These are phyloP conservation scores for Diplotaxis tenuifolia DNA, from an alignment of 345 rosid species.

Conservation along the genomic window DNA sequence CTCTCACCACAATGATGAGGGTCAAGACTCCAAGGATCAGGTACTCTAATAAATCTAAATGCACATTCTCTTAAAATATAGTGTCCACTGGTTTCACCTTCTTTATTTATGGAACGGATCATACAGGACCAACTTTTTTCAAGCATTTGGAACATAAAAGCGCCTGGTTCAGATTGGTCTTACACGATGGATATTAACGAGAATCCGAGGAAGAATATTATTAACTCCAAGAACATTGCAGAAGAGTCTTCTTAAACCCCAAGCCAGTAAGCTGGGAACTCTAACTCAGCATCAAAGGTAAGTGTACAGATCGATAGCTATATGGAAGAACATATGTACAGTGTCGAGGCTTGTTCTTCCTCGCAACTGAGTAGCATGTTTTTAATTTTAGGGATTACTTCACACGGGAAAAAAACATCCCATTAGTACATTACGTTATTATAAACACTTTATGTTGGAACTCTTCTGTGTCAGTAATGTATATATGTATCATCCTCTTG, in stretches of 20 bases:
- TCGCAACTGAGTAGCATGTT: conserved; percentile 47
- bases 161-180: conserved; percentile 81
- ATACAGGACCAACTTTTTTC: conserved; percentile 63
- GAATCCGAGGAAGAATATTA: neutral
- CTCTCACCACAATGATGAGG: conserved; percentile 66
- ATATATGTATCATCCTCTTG: conserved; percentile 23
- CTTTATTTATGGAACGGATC: neutral
- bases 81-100: neutral
- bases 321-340: conserved; percentile 33
- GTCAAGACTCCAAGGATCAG: conserved; percentile 57
- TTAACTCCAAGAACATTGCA: conserved; percentile 33
- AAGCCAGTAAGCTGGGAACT: conserved; percentile 38
- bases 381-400: conserved; percentile 51
- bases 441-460: conserved; percentile 10
- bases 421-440: conserved; percentile 30
- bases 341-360: neutral
- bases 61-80: neutral
- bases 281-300: conserved; percentile 47
- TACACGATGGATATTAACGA: conserved; percentile 43
- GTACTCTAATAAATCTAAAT: conserved; percentile 34
- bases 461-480: conserved; percentile 12
- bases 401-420: conserved; percentile 13
- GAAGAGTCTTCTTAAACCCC: conserved; percentile 29
- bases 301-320: conserved; percentile 51
- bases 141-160: conserved; percentile 62